Evolutionary conservation across 2,329 filamentous ascomycete genomes (phyloP).

Genomic region (Graphiopsis chlorocephala): DNA sequence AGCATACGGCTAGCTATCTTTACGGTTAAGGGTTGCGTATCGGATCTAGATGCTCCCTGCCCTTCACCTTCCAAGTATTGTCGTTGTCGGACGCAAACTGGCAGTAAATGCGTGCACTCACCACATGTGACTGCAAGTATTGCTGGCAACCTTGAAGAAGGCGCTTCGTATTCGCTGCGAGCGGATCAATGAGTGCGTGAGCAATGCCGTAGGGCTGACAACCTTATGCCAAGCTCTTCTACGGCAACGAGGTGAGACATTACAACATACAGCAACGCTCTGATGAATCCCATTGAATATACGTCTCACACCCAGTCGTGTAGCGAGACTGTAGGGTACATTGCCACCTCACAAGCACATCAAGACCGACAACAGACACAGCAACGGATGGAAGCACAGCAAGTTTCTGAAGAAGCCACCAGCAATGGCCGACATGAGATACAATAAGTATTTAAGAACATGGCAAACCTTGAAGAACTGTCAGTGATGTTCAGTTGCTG

Average conservation of each 20-base stretch:
- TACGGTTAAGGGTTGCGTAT: not conserved
- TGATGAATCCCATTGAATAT: not conserved
- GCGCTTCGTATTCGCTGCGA: not conserved
- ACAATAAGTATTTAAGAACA: not conserved
- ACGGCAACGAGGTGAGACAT: not conserved
- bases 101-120: not conserved
- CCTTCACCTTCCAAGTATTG: not conserved
- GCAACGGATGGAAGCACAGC: not conserved
- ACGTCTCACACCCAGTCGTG: not conserved
- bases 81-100: not conserved
- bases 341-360: not conserved
- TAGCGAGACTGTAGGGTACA: not conserved
- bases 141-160: not conserved
- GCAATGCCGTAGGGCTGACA: not conserved
- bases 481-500: slow-evolving; percentile 8
- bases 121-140: not conserved
- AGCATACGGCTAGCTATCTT: not conserved
- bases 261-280: not conserved
- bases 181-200: not conserved
- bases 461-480: slow-evolving; percentile 3
- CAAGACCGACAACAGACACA: not conserved
- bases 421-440: not conserved
- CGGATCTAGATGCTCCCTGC: not conserved
- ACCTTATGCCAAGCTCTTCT: not conserved
- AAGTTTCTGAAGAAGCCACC: not conserved